These are phyloP conservation scores for Glycyrrhiza uralensis DNA, from an alignment of 306 rosid species.

Conservation along the genomic window DNA sequence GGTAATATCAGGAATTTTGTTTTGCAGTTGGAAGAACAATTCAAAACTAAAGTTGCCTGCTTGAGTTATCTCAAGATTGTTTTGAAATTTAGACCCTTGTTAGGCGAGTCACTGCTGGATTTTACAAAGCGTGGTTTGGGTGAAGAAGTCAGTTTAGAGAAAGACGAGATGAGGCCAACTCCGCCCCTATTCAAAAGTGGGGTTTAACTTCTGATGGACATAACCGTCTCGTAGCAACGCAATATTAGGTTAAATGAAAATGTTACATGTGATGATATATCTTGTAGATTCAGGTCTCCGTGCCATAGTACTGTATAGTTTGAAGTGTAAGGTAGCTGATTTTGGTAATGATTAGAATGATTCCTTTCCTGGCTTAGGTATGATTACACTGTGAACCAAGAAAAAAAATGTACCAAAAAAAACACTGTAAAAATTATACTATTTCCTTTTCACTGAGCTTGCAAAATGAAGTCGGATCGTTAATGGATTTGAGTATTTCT, in stretches of 20 bases:
- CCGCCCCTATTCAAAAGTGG: conserved; percentile 25
- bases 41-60: conserved; percentile 89
- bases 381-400: too few species aligned
- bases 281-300: conserved; percentile 24
- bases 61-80: conserved; percentile 37
- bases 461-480: background rate
- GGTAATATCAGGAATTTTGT: conserved; percentile 1
- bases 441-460: background rate
- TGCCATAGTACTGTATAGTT: conserved; percentile 25
- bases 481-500: too few species aligned
- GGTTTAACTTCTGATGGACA: conserved; percentile 21
- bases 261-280: conserved; percentile 22
- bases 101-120: conserved; percentile 31
- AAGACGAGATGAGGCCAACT: background rate
- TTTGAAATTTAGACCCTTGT: conserved; percentile 27
- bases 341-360: conserved; percentile 7
- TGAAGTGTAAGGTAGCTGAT: conserved; percentile 16
- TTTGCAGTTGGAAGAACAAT: conserved; percentile 92
- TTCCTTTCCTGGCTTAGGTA: conserved; percentile 9
- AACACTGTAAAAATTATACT: conserved; percentile 17
- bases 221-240: conserved; percentile 22
- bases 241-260: conserved; percentile 20
- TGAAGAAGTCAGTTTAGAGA: conserved; percentile 22
- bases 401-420: too few species aligned
- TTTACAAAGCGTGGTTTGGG: conserved; percentile 25